Evolutionary conservation across 768 basidiomycete species (phyloP), one percentile per base, ranked within the genome.

Genomic region (Russula sp.): DNA sequence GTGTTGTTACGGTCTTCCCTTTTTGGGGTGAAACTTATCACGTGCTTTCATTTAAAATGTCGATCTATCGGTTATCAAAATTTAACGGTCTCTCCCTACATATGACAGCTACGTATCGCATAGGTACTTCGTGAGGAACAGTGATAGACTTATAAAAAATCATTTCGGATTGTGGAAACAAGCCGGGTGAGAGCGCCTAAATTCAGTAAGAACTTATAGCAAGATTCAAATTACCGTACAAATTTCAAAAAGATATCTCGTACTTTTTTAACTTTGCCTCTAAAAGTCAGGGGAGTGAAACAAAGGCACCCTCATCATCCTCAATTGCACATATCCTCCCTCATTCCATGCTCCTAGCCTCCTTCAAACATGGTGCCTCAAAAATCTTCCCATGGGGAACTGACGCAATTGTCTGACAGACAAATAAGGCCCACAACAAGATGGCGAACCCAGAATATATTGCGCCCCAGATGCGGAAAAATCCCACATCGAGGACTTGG

Each of bases 381-480:
- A 83, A 82, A 26, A 83, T 79, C 22, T 62, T 62, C 20, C 79
- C 77, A 49, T 72, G 71, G 14, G 70, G 72, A 20, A 77, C 72
- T 51, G 74, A 65, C 11, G 69, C 56, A 11, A 77, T 9, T 5
- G 86, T 86, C 46, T 77, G 77, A 13, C 69, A 53, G 2, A 80
- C 78, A 26, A 87, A 78, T 11, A 70, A 77, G 3, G 77, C 42
- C 85, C 86, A 89, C 36, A 87, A 67, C 18, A 83, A 26, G 5
- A 88, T 69, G 3, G 83, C 83, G 10, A 71, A 75, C 13, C 76
- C 74, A 0, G 84, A 79, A 67, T 84, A 86, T 1, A 83, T 78
- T 1, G 84, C 75, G 18, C 87, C 87, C 73, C 78, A 81, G 14
- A 87, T 69, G 4, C 84, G 80, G 67, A 89, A 82, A 71, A 83